Percentiles rank a stretch among this genome's conserved stretches.
Conservation (phyloP, 2,329 filamentous ascomycete genomes). For the Huntiella abstrusa region DNA sequence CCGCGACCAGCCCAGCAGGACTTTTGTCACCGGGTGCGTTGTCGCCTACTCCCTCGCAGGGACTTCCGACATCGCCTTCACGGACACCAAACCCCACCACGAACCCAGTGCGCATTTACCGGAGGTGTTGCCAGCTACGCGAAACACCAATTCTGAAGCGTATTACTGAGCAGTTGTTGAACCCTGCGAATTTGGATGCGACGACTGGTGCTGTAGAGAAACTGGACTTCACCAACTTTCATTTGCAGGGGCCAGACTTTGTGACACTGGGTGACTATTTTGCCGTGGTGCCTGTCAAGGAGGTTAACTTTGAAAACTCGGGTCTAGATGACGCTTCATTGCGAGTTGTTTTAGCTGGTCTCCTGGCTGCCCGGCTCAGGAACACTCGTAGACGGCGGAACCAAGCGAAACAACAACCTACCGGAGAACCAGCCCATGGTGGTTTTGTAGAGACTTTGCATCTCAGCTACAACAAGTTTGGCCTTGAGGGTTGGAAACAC, state of each 20-base stretch:
- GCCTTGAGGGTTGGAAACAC: constrained; percentile 76
- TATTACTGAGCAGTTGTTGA: constrained; percentile 71
- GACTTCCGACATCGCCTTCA: constrained; percentile 13
- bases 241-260: constrained; percentile 66
- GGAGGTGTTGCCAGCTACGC: constrained; percentile 80
- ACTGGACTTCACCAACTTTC: constrained; percentile 69
- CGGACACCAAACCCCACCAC: constrained; percentile 45
- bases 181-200: constrained; percentile 44
- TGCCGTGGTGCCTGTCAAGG: constrained; percentile 77
- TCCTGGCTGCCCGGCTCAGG: constrained; percentile 60
- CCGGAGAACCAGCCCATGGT: constrained; percentile 29
- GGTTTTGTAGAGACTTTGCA: constrained; percentile 75
- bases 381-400: constrained; percentile 25
- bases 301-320: constrained; percentile 72
- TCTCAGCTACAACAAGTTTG: constrained; percentile 82
- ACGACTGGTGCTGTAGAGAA: constrained; percentile 61
- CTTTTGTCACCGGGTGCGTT: constrained; percentile 12
- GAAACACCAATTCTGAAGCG: constrained; percentile 86
- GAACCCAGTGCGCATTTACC: constrained; percentile 81
- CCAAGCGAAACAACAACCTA: constrained; percentile 13
- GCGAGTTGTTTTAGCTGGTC: constrained; percentile 66
- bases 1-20: background rate
- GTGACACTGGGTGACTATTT: constrained; percentile 84
- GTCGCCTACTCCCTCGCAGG: constrained; percentile 27
- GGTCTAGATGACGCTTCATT: constrained; percentile 74